Base-by-base conservation (phyloP, 169 alveolate species). In the Plasmodium inui region DNA sequence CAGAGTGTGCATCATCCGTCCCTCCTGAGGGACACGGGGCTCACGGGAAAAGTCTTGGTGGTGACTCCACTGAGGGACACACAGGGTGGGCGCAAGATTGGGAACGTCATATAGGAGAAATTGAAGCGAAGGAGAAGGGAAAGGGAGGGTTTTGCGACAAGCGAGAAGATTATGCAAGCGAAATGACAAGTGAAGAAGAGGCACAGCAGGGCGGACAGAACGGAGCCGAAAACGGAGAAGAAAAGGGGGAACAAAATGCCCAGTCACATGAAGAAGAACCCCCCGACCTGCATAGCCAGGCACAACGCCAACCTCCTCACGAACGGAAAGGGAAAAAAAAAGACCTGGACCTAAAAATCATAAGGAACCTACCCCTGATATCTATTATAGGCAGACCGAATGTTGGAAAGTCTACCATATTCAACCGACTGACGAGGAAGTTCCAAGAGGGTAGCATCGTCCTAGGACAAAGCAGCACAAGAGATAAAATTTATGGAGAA, bases 371-470 rank as follows among this genome's bases (percentile, higher is more conserved):
- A 17, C 95, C 95, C 91, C 82, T 96, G 28, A 85, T 96, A 71
- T 92, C 98, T 19, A 91, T 96, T 55, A 96, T 96, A 73, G 98
- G 98, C 0, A 72, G 98, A 41, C 95, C 98, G 9, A 96, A 96
- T 80, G 98, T 96, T 72, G 98, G 98, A 10, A 96, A 96, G 46
- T 96, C 98, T 22, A 92, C 97, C 53, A 73, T 96, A 55, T 96
- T 96, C 88, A 96, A 96, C 93, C 95, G 98, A 94, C 55, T 96
- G 2, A 93, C 98, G 9, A 92, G 94, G 50, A 94, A 96, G 96
- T 95, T 93, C 83, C 98, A 96, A 81, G 94, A 94, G 19, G 98
- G 98, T 28, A 96, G 96, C 84, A 94, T 96, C 39, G 98, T 96
- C 26, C 74, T 93, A 78, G 97, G 94, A 12, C 88, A 89, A 50